Evolutionary conservation across 2,329 filamentous ascomycete genomes (phyloP), one percentile per base, ranked within the genome.

Genomic region (Pestalotiopsis fici): DNA sequence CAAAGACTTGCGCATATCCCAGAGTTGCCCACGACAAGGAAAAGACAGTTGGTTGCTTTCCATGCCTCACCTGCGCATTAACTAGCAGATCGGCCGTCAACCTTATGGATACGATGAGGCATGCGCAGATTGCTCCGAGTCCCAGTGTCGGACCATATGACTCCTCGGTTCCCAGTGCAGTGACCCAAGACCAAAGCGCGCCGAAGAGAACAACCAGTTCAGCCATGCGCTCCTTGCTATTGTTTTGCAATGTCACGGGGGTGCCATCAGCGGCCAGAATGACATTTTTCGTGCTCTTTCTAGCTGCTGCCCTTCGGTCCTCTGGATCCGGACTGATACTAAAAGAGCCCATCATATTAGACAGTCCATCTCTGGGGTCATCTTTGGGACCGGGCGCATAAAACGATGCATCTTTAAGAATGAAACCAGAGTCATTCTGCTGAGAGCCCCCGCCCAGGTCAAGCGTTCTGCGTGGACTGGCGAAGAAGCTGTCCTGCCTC

Each of bases 401-500:
- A 65, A 78, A 78, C 61, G 69, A 76, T 11, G 76, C 72, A 1
- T 74, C 68, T 27, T 72, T 70, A 9, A 77, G 66, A 7, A 68
- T 72, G 60, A 77, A 61, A 25, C 68, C 69, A 5, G 72, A 69
- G 15, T 69, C 67, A 35, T 47, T 69, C 4, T 69, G 64, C 35
- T 65, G 67, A 39, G 62, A 35, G 57, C 66, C 68, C 15, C 67
- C 67, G 57, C 70, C 69, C 13, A 78, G 68, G n/a, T 74, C 66
- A 11, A 77, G 50, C 31, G 71, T 69, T 25, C 70, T 73, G 27
- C 57, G 59, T 5, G 67, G 68, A 15, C 43, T 68, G 43, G 70
- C 75, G 74, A 89, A 90, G 74, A 88, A 87, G 65, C 85, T 84
- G 28, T 84, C 80, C 69, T 84, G 82, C 65, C 76, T 83, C 75